Evolutionary conservation across 305 asterid genomes (phyloP).

Genomic region (Ilex paraguariensis): DNA sequence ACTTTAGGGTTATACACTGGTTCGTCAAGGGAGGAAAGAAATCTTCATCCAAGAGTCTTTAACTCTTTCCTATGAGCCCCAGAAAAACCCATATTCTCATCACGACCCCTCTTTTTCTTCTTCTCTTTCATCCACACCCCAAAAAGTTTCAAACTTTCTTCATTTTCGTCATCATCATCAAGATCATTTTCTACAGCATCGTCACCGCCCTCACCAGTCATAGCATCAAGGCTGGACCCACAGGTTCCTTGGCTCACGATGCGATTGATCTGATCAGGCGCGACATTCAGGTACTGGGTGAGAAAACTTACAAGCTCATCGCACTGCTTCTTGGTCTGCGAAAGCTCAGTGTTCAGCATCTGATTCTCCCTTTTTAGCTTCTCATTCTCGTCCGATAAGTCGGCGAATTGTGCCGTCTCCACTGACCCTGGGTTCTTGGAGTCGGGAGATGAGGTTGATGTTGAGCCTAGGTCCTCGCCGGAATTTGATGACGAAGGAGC

Average conservation of each 20-base stretch:
- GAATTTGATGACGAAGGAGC: conserved; percentile 40
- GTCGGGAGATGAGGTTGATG: conserved; percentile 62
- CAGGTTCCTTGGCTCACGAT: conserved; percentile 37
- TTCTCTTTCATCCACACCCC: conserved; percentile 64
- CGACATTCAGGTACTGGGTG: conserved; percentile 50
- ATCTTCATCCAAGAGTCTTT: conserved; percentile 48
- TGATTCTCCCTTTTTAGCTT: conserved; percentile 52
- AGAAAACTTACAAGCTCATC: conserved; percentile 55
- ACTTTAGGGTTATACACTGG: not conserved
- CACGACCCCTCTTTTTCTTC: conserved; percentile 37
- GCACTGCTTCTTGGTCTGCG: conserved; percentile 61
- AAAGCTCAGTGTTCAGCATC: conserved; percentile 55
- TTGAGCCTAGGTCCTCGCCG: conserved; percentile 56
- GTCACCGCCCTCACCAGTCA: conserved; percentile 1
- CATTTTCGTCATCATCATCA: conserved; percentile 36
- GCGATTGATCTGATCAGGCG: conserved; percentile 50
- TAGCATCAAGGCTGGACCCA: conserved; percentile 20
- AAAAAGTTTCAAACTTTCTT: conserved; percentile 55
- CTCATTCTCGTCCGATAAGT: conserved; percentile 59
- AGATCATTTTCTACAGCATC: conserved; percentile 1
- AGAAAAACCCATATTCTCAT: conserved; percentile 22
- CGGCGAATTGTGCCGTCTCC: conserved; percentile 50
- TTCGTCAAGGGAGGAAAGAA: conserved; percentile 29
- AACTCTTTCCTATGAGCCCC: conserved; percentile 33
- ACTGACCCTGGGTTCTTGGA: conserved; percentile 55